Percentiles rank a stretch among this genome's conserved stretches.
phyloP scores from a whole-genome alignment of 83 land plant species.

The Thuja plicata region DNA sequence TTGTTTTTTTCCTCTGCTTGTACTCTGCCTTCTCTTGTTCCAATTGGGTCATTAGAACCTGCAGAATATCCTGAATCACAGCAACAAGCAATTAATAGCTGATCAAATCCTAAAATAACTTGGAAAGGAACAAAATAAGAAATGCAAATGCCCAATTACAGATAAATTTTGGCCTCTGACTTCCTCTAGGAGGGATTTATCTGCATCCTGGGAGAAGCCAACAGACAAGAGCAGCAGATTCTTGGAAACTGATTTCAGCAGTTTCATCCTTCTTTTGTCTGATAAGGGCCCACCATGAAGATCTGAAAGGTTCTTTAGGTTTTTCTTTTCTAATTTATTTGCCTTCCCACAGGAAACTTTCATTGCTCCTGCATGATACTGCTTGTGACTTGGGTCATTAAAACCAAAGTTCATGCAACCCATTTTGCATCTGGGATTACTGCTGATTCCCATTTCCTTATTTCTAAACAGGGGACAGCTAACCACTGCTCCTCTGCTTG shows the following conservation, averaged over 20 bases:
- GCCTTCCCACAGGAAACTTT: constrained; percentile 11
- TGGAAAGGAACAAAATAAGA: neutral
- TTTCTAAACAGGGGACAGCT: too few species aligned
- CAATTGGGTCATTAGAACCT: constrained; percentile 26
- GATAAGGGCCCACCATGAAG: neutral
- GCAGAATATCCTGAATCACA: constrained; percentile 42
- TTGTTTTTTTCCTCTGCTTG: constrained; percentile 35
- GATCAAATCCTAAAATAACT: neutral
- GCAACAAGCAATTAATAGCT: neutral
- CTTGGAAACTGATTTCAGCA: constrained; percentile 36
- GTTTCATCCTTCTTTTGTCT: constrained; percentile 18
- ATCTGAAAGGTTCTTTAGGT: constrained; percentile 16
- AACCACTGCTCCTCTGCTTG: too few species aligned
- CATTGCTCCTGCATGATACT: constrained; percentile 17
- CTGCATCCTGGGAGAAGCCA: constrained; percentile 15
- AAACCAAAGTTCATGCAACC: constrained; percentile 4
- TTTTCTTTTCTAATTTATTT: constrained; percentile 2
- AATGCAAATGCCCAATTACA: constrained; percentile 5
- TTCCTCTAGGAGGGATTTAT: constrained; percentile 17
- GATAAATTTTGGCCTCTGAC: constrained; percentile 29
- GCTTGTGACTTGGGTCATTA: constrained; percentile 25
- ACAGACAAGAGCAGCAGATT: constrained; percentile 23
- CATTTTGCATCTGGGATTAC: too few species aligned
- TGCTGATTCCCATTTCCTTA: too few species aligned
- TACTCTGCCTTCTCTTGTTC: constrained; percentile 37